These are phyloP conservation scores for Hypoxylon sp. DNA, from an alignment of 2,329 filamentous ascomycete species.

Conservation along the genomic window DNA sequence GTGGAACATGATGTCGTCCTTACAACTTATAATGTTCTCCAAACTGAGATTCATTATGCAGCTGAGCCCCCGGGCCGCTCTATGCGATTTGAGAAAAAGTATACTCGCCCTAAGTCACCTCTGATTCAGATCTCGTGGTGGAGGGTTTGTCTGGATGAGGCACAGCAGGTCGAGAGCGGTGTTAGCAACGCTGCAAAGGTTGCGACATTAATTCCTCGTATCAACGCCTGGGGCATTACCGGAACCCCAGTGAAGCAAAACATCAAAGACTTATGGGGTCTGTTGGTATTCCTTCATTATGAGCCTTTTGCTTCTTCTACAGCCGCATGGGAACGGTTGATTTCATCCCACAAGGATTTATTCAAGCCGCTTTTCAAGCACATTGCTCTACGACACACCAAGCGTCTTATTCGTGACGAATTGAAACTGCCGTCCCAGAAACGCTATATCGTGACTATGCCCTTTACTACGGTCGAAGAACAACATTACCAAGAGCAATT, in stretches of 20 bases:
- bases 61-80: slow-evolving; percentile 72
- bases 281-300: slow-evolving; percentile 82
- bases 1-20: slow-evolving; percentile 66
- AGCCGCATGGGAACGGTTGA: slow-evolving; percentile 73
- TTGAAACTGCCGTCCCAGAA: slow-evolving; percentile 83
- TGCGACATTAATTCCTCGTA: slow-evolving; percentile 79
- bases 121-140: slow-evolving; percentile 87
- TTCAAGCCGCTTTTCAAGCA: slow-evolving; percentile 75
- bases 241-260: slow-evolving; percentile 88
- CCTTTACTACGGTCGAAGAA: slow-evolving; percentile 90
- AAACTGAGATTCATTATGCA: slow-evolving; percentile 81
- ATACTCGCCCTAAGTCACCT: slow-evolving; percentile 74
- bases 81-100: slow-evolving; percentile 71
- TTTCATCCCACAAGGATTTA: slow-evolving; percentile 64
- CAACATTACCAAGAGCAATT: slow-evolving; percentile 85
- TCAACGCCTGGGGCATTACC: slow-evolving; percentile 91
- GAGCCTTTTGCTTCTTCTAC: slow-evolving; percentile 75
- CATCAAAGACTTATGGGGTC: slow-evolving; percentile 78
- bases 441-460: slow-evolving; percentile 85
- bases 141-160: slow-evolving; percentile 79
- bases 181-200: slow-evolving; percentile 84
- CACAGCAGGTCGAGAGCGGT: slow-evolving; percentile 93
- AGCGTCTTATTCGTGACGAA: slow-evolving; percentile 80
- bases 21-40: slow-evolving; percentile 75
- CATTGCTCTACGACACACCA: slow-evolving; percentile 86